Evolutionary conservation across 2,329 filamentous ascomycete species (phyloP).

Genomic region (Fusarium albidum): DNA sequence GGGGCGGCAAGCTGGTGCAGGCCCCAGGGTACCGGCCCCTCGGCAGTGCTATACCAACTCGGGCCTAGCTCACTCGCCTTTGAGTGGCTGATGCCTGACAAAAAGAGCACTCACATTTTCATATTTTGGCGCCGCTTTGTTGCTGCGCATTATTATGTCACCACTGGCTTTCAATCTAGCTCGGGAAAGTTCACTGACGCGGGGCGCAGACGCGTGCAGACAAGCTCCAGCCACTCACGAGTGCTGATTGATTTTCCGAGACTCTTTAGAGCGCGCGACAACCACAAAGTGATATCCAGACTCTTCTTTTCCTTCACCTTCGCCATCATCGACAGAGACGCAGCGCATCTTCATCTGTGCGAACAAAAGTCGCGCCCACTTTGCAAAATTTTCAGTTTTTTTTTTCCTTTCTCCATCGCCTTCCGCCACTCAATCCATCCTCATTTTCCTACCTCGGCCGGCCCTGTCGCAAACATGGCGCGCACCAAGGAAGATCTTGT

Average conservation of each 20-base stretch:
- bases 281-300: conserved; percentile 2
- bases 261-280: conserved; percentile 13
- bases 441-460: background rate
- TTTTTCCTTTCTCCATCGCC: conserved; percentile 7
- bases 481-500: conserved; percentile 44
- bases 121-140: background rate
- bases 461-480: conserved; percentile 38
- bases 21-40: conserved; percentile 22
- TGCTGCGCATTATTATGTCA: conserved; percentile 20
- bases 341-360: conserved; percentile 8
- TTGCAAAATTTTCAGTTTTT: conserved; percentile 19
- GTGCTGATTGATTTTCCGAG: conserved; percentile 15
- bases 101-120: background rate
- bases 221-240: conserved; percentile 31
- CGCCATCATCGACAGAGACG: conserved; percentile 6
- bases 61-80: background rate
- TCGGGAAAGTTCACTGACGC: conserved; percentile 1
- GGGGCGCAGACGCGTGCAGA: conserved; percentile 14
- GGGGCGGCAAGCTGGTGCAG: conserved; percentile 26
- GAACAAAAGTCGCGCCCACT: conserved; percentile 1
- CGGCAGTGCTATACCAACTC: background rate
- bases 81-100: background rate
- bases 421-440: conserved; percentile 1
- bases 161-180: background rate
- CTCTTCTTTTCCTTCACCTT: conserved; percentile 16